These are phyloP conservation scores for Rugonectria rugulosa DNA, from an alignment of 2,329 filamentous ascomycete species.

Conservation along the genomic window DNA sequence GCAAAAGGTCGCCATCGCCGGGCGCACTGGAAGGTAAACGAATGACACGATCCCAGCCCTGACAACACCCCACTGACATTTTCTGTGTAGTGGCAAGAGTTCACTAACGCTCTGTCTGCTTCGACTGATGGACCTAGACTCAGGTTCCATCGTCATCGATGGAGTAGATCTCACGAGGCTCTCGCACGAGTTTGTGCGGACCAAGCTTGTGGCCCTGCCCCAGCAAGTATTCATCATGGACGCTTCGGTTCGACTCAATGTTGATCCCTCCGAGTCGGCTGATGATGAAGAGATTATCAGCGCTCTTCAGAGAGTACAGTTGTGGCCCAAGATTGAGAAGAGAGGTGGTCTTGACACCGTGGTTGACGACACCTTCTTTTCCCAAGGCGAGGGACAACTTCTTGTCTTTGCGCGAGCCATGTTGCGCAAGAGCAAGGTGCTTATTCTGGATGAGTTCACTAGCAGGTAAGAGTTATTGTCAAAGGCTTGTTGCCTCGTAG, in stretches of 20 bases:
- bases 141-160: conserved; percentile 50
- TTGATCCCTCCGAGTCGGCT: conserved; percentile 43
- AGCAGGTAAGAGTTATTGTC: conserved; percentile 26
- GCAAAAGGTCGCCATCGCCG: conserved; percentile 44
- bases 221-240: conserved; percentile 59
- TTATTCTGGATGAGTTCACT: conserved; percentile 51
- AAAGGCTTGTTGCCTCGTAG: no score
- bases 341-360: conserved; percentile 27
- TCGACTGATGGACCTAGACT: conserved; percentile 46
- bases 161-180: conserved; percentile 46
- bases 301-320: conserved; percentile 22
- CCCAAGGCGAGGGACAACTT: conserved; percentile 34
- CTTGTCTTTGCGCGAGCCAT: conserved; percentile 33
- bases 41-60: no score
- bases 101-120: conserved; percentile 48
- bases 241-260: conserved; percentile 48
- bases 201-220: conserved; percentile 55
- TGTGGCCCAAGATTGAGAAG: conserved; percentile 22
- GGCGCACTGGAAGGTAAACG: conserved; percentile 40
- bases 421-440: conserved; percentile 41
- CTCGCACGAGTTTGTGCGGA: conserved; percentile 49
- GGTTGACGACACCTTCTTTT: conserved; percentile 23
- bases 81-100: conserved; percentile 48
- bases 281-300: conserved; percentile 21
- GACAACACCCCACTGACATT: background rate